phyloP scores from a whole-genome alignment of 768 basidiomycete species.

The Collybia mongolica region DNA sequence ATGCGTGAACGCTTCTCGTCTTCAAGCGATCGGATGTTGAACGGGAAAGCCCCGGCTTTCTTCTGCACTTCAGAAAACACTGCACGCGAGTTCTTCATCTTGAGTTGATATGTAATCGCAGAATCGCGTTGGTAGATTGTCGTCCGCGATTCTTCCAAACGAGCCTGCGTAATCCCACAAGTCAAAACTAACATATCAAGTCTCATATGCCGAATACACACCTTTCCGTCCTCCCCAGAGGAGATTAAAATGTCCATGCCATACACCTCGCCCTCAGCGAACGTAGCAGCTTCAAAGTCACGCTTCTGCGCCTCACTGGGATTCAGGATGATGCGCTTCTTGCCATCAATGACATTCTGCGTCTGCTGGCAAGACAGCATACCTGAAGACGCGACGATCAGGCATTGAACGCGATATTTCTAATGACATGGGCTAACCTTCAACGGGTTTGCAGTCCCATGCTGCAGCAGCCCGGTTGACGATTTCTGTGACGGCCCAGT shows the following conservation, averaged over 20 bases:
- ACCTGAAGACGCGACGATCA: constrained; percentile 40
- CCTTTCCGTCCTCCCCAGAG: constrained; percentile 90
- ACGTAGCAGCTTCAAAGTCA: constrained; percentile 82
- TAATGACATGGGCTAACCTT: constrained; percentile 52
- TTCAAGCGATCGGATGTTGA: constrained; percentile 91
- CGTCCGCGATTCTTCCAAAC: constrained; percentile 85
- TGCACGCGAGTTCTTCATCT: constrained; percentile 96
- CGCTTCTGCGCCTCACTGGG: constrained; percentile 81
- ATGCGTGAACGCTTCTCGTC: constrained; percentile 96
- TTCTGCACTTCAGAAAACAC: constrained; percentile 97
- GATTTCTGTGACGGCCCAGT: constrained; percentile 91
- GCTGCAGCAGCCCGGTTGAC: constrained; percentile 69
- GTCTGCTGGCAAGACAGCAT: constrained; percentile 95
- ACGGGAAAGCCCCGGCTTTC: constrained; percentile 97
- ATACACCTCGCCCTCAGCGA: constrained; percentile 93
- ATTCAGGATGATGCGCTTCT: constrained; percentile 93
- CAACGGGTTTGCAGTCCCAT: constrained; percentile 90
- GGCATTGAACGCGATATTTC: neutral
- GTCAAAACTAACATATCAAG: neutral
- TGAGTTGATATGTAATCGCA: constrained; percentile 88
- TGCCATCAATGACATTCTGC: constrained; percentile 94
- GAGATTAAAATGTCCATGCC: constrained; percentile 92
- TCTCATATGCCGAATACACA: constrained; percentile 26
- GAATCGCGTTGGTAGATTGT: constrained; percentile 91
- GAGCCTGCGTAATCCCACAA: constrained; percentile 54